Percentiles rank a stretch among this genome's conserved stretches.
Evolutionary conservation across 768 basidiomycete species (phyloP).

Genomic region (Serendipita indica): DNA sequence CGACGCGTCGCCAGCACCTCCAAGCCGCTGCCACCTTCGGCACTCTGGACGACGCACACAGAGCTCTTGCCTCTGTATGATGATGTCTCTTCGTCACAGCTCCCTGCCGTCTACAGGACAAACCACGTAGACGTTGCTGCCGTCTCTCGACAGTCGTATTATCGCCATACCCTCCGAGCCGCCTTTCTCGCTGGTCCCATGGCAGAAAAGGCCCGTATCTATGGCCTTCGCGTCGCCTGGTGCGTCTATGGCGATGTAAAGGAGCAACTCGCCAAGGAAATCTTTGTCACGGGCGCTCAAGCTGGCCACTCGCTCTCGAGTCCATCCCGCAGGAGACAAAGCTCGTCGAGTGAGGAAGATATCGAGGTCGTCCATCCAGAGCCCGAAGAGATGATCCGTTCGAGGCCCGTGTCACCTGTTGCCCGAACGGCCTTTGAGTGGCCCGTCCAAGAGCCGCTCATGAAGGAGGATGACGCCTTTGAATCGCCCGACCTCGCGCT

Average conservation of each 20-base stretch:
- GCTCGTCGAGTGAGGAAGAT: not conserved
- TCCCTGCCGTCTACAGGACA: not conserved
- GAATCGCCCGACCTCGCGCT: not conserved
- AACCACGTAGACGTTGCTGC: too few species aligned
- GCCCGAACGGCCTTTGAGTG: not conserved
- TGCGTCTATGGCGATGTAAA: constrained; percentile 5
- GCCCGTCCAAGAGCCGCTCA: not conserved
- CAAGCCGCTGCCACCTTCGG: not conserved
- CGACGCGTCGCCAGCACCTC: not conserved
- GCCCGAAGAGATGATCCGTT: not conserved
- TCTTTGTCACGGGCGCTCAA: not conserved
- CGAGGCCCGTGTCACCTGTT: not conserved
- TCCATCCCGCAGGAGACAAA: too few species aligned
- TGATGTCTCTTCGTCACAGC: not conserved
- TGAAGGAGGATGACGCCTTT: not conserved
- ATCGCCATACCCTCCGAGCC: not conserved
- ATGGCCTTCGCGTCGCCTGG: not conserved
- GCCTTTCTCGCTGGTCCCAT: not conserved
- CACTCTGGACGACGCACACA: not conserved
- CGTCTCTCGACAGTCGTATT: too few species aligned
- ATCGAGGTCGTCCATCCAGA: not conserved
- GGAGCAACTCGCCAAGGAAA: not conserved
- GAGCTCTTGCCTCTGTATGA: too few species aligned
- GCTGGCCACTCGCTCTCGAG: constrained; percentile 1
- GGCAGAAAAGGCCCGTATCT: not conserved